Conservation (phyloP, 352 stramenopile species). For the Pythium folliculosum region DNA sequence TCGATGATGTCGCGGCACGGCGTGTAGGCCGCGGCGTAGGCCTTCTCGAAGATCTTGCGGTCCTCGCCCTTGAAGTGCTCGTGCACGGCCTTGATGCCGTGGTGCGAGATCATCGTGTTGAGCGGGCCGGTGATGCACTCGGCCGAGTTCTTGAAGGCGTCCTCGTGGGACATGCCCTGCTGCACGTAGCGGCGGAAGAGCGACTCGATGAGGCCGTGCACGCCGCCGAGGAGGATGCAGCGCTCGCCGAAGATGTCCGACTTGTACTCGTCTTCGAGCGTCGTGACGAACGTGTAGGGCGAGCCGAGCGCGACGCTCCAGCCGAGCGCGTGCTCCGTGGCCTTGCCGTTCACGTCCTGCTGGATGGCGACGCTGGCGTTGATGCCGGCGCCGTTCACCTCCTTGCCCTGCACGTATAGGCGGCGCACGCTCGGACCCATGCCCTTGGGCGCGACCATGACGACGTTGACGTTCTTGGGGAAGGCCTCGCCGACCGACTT, state of each 20-base stretch:
- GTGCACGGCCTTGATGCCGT: conserved; percentile 97
- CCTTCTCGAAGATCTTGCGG: conserved; percentile 93
- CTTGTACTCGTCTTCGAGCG: conserved; percentile 96
- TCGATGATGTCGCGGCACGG: conserved; percentile 97
- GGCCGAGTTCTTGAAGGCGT: conserved; percentile 95
- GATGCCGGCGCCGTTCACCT: conserved; percentile 97
- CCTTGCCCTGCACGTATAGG: conserved; percentile 98
- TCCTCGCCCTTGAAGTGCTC: conserved; percentile 92
- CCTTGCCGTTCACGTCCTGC: conserved; percentile 93
- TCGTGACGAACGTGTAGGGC: conserved; percentile 98
- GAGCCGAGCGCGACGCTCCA: conserved; percentile 97
- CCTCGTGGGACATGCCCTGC: conserved; percentile 93
- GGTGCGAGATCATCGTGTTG: conserved; percentile 97
- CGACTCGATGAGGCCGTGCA: conserved; percentile 97
- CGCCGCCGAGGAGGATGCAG: conserved; percentile 95
- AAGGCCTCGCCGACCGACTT: conserved; percentile 95
- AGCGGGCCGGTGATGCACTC: conserved; percentile 98
- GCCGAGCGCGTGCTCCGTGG: conserved; percentile 94
- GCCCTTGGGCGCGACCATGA: conserved; percentile 97
- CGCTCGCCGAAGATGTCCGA: conserved; percentile 98
- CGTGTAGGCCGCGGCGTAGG: conserved; percentile 95
- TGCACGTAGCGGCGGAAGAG: conserved; percentile 96
- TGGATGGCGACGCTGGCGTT: conserved; percentile 97
- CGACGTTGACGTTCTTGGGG: conserved; percentile 97
- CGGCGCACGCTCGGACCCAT: conserved; percentile 97